Evolutionary conservation across 2,329 filamentous ascomycete species (phyloP).

Genomic region (Aspergillus flavus): DNA sequence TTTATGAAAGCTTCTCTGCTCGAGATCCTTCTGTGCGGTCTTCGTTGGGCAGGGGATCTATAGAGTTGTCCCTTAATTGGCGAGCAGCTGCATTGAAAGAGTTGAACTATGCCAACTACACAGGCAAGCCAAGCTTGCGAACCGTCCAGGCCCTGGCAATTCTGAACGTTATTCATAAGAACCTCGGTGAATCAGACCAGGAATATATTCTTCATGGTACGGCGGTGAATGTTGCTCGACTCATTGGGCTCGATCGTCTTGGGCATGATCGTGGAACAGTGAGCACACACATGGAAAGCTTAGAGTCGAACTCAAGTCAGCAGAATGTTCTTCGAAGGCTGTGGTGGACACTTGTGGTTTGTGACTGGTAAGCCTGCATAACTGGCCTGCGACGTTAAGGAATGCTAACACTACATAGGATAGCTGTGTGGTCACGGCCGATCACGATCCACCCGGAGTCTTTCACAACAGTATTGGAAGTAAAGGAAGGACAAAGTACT

Average conservation of each 20-base stretch:
- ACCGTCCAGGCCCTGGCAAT: background rate
- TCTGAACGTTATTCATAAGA: background rate
- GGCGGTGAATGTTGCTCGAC: background rate
- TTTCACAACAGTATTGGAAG: background rate
- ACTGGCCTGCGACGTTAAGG: background rate
- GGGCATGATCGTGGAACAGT: background rate
- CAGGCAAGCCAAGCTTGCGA: background rate
- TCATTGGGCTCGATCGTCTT: background rate
- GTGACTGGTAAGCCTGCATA: background rate
- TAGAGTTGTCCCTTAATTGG: background rate
- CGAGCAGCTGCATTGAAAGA: background rate
- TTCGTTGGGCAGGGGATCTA: background rate
- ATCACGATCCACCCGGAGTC: background rate
- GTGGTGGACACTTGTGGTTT: background rate
- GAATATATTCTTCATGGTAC: background rate
- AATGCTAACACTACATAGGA: background rate
- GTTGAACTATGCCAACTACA: background rate
- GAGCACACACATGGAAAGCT: background rate
- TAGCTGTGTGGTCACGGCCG: background rate
- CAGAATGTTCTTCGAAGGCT: background rate
- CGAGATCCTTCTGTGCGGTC: background rate
- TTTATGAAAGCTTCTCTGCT: background rate
- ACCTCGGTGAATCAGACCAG: background rate
- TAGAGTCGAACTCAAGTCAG: background rate
- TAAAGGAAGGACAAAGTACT: background rate